These are phyloP conservation scores for Talaromyces sp. DNA, from an alignment of 2,329 filamentous ascomycete species.

Conservation along the genomic window DNA sequence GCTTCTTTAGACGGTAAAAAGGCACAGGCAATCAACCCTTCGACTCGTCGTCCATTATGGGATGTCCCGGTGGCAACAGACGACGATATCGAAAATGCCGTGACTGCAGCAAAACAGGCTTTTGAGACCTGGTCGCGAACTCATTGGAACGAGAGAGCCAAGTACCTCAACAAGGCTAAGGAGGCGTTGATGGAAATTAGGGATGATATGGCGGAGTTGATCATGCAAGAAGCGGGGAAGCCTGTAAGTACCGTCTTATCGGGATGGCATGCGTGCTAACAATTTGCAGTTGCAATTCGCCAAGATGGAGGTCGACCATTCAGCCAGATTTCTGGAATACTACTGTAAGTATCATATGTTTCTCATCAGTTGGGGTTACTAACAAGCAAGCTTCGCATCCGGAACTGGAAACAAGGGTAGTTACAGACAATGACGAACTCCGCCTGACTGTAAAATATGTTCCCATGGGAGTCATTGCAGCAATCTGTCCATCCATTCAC, in stretches of 20 bases:
- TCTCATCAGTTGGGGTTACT: neutral
- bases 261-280: neutral
- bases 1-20: slow-evolving; percentile 34
- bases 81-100: slow-evolving; percentile 49
- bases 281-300: slow-evolving; percentile 20
- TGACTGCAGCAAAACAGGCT: slow-evolving; percentile 47
- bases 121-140: slow-evolving; percentile 51
- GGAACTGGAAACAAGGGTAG: slow-evolving; percentile 45
- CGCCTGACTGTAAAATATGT: slow-evolving; percentile 46
- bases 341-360: slow-evolving; percentile 15
- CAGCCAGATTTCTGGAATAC: slow-evolving; percentile 20
- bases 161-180: slow-evolving; percentile 42
- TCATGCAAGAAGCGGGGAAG: slow-evolving; percentile 55
- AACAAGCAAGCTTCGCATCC: slow-evolving; percentile 21
- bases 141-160: slow-evolving; percentile 45
- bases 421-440: slow-evolving; percentile 45
- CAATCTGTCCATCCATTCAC: slow-evolving; percentile 53
- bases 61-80: slow-evolving; percentile 47
- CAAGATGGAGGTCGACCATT: slow-evolving; percentile 22
- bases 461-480: slow-evolving; percentile 49
- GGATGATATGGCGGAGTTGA: slow-evolving; percentile 46
- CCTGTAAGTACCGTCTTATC: slow-evolving; percentile 34
- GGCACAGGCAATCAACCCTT: slow-evolving; percentile 46
- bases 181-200: slow-evolving; percentile 43
- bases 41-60: slow-evolving; percentile 47